These are phyloP conservation scores for Elongisporangium anandrum DNA, from an alignment of 352 stramenopile species.

Conservation along the genomic window DNA sequence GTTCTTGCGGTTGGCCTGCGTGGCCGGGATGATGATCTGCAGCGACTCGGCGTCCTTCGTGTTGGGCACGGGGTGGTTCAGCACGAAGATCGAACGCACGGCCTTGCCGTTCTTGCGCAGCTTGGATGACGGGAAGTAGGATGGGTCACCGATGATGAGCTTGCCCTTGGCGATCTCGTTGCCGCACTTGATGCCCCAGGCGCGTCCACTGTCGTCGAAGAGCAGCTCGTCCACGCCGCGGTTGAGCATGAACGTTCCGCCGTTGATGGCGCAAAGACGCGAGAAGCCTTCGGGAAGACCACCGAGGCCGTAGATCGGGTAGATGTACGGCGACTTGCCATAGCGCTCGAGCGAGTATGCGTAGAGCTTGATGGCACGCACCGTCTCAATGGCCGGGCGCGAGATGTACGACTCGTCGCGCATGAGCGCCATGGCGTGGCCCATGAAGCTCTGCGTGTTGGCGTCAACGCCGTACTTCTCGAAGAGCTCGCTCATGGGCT, in stretches of 20 bases:
- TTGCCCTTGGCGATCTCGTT: slow-evolving; percentile 97
- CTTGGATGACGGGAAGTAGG: slow-evolving; percentile 96
- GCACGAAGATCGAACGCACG: slow-evolving; percentile 98
- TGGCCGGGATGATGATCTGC: slow-evolving; percentile 99
- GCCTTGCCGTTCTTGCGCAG: slow-evolving; percentile 92
- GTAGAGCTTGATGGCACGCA: slow-evolving; percentile 98
- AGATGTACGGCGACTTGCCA: slow-evolving; percentile 99
- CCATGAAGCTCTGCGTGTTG: slow-evolving; percentile 99
- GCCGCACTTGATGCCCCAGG: slow-evolving; percentile 89
- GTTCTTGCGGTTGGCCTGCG: slow-evolving; percentile 92
- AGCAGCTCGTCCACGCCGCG: slow-evolving; percentile 93
- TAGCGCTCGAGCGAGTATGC: slow-evolving; percentile 96
- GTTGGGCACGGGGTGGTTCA: slow-evolving; percentile 98
- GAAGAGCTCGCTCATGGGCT: slow-evolving; percentile 98
- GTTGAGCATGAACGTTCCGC: slow-evolving; percentile 99
- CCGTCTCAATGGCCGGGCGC: slow-evolving; percentile 89
- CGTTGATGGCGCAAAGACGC: slow-evolving; percentile 98
- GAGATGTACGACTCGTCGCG: slow-evolving; percentile 88
- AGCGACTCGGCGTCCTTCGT: slow-evolving; percentile 95
- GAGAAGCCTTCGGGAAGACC: slow-evolving; percentile 99
- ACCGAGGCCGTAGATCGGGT: slow-evolving; percentile 98
- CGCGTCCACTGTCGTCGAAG: slow-evolving; percentile 90
- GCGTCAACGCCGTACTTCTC: slow-evolving; percentile 97
- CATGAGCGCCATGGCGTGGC: slow-evolving; percentile 99
- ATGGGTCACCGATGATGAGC: slow-evolving; percentile 98